Base-by-base conservation (phyloP, 2,329 filamentous ascomycete genomes). In the Aspergillus eucalypticola region DNA sequence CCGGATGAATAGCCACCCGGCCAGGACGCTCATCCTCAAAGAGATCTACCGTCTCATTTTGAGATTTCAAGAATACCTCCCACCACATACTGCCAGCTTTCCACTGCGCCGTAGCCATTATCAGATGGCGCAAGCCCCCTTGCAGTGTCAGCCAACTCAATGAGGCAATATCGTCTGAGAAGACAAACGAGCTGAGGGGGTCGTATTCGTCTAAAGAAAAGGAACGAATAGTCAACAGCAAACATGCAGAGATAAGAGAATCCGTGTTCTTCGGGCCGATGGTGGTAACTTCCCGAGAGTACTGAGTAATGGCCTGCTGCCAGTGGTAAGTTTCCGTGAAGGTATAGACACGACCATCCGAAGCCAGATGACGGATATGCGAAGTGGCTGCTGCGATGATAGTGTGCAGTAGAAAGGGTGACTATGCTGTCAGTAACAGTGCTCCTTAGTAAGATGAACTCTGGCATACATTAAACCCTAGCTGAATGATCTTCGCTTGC, bases 61-160 rank as follows among this genome's bases (percentile, higher is more conserved):
- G 61, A 3, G 69, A 63, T n/a, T 68, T 65, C 64, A 67, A 68
- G 61, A 76, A 76, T 4, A 69, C 63, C 0, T 64, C 57, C 60
- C 58, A 73, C 75, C 75, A 78, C 46, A 76, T 76, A 55, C 75
- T 77, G 21, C 67, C 62, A 10, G 51, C 38, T 8, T 76, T 56
- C 66, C 69, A 73, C 21, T 62, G 63, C 0, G 6, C 2, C 1
- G 70, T 66, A 6, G 67, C 66, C 19, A 64, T 51, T 11, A 77
- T 65, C 11, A 77, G 65, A 53, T 71, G 68, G 27, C 72, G 68
- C 1, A 78, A 64, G 0, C 75, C 75, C 4, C 68, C 65, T 59
- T 78, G 75, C 15, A 78, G 62, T 2, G 66, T 63, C 23, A 78
- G 69, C 76, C 75, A 78, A 57, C 72, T 76, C 5, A 77, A 65